Evolutionary conservation across 768 basidiomycete genomes (phyloP).

Genomic region (Lentinus brumalis): DNA sequence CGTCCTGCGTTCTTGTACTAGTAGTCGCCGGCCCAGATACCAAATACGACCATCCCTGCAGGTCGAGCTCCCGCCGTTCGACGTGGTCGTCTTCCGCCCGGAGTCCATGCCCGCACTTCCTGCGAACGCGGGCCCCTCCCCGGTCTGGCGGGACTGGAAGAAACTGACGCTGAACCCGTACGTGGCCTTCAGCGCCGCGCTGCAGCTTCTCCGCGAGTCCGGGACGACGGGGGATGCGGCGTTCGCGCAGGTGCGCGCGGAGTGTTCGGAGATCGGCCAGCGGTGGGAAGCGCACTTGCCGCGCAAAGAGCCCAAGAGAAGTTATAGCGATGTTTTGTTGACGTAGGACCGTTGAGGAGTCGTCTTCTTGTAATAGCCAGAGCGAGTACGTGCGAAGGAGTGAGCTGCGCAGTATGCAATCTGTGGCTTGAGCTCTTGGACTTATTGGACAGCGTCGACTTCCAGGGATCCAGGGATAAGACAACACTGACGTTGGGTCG

Average conservation of each 20-base stretch:
- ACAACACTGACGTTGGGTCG: no score
- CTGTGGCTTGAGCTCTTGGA: no score
- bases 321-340: not conserved
- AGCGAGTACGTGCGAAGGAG: no score
- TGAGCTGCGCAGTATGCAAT: no score
- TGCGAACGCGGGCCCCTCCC: no score
- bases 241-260: not conserved
- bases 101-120: not conserved
- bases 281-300: not conserved
- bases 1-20: not conserved
- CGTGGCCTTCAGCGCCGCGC: not conserved
- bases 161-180: slow-evolving; percentile 1
- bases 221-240: not conserved
- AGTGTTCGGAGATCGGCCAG: not conserved
- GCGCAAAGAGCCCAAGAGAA: not conserved
- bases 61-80: slow-evolving; percentile 1
- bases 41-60: not conserved
- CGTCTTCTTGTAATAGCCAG: no score
- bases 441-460: no score
- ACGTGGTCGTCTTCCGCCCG: slow-evolving; percentile 3
- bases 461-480: no score
- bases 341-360: no score
- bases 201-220: not conserved
- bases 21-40: not conserved
- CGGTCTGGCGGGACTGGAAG: slow-evolving; percentile 2